A percentile compares a stretch with the other conserved stretches of the same genome.
Evolutionary conservation across 2,329 filamentous ascomycete genomes (phyloP).

Genomic region (Talaromyces sp.): DNA sequence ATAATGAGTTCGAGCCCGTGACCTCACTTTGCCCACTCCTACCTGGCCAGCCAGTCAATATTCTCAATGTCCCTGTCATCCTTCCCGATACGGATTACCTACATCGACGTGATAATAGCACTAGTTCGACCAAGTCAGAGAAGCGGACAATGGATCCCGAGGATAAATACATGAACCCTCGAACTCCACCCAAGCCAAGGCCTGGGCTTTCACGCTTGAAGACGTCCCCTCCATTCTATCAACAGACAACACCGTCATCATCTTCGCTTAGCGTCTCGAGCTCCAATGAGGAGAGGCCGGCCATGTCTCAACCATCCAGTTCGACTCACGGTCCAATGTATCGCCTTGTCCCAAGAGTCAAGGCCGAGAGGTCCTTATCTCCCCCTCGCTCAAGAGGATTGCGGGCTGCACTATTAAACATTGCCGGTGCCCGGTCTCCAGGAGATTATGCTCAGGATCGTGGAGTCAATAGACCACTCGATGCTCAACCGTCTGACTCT

Average conservation of each 20-base stretch:
- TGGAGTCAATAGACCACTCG: constrained; percentile 11
- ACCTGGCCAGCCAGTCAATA: constrained; percentile 83
- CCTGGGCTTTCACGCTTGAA: constrained; percentile 38
- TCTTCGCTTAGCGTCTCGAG: constrained; percentile 28
- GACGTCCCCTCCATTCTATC: constrained; percentile 40
- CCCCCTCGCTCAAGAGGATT: constrained; percentile 37
- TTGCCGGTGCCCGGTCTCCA: constrained; percentile 28
- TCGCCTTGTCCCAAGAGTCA: constrained; percentile 26
- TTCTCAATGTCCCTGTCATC: constrained; percentile 74
- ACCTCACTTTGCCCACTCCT: constrained; percentile 80
- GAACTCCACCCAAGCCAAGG: constrained; percentile 53
- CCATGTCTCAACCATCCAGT: constrained; percentile 36
- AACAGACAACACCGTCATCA: constrained; percentile 24
- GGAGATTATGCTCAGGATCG: constrained; percentile 16
- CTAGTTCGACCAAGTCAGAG: constrained; percentile 57
- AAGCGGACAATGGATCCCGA: constrained; percentile 73
- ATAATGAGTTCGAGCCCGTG: constrained; percentile 67
- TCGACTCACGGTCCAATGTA: constrained; percentile 23
- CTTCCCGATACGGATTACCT: constrained; percentile 44
- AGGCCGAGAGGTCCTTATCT: constrained; percentile 36
- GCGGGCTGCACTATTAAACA: constrained; percentile 36
- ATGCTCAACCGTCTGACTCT: background rate
- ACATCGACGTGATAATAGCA: constrained; percentile 61
- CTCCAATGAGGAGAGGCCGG: constrained; percentile 27
- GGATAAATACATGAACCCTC: constrained; percentile 70